These are phyloP conservation scores for Teratosphaeria nubilosa DNA, from an alignment of 2,329 filamentous ascomycete species.

Conservation along the genomic window DNA sequence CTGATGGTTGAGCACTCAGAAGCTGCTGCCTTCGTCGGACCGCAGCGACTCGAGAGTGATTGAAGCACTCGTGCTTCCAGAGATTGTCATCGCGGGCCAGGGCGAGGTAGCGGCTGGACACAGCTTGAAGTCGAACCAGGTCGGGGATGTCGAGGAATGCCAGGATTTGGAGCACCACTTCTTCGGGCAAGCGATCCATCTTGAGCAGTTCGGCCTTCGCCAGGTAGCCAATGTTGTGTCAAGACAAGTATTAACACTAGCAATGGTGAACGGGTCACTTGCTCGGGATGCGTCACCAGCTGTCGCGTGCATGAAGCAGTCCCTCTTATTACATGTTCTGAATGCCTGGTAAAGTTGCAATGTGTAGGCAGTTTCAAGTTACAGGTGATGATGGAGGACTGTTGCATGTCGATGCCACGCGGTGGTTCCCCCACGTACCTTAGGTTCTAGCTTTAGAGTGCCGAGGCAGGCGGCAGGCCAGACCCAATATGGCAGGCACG, in stretches of 20 bases:
- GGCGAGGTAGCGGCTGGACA: constrained; percentile 55
- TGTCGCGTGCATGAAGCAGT: too few species aligned
- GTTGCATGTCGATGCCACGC: too few species aligned
- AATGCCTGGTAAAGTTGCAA: too few species aligned
- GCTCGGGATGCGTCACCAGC: too few species aligned
- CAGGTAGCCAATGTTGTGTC: not conserved
- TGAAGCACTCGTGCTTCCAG: constrained; percentile 69
- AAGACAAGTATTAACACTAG: too few species aligned
- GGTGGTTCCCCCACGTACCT: too few species aligned
- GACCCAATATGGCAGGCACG: not conserved
- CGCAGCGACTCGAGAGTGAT: constrained; percentile 56
- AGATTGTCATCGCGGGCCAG: constrained; percentile 64
- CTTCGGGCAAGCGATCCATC: constrained; percentile 27
- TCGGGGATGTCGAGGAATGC: constrained; percentile 51
- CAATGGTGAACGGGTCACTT: too few species aligned
- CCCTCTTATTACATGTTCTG: too few species aligned
- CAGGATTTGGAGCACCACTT: constrained; percentile 35
- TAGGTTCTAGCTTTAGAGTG: too few species aligned
- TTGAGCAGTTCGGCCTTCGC: not conserved
- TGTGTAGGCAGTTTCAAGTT: too few species aligned
- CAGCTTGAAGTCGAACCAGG: constrained; percentile 57
- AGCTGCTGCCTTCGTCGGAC: constrained; percentile 44
- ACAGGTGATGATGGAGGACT: too few species aligned
- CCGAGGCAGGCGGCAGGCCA: not conserved
- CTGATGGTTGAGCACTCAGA: constrained; percentile 29